Evolutionary conservation across 495 filamentous ascomycete genomes (phyloP).

Genomic region (Xanthoparmelia taractica): DNA sequence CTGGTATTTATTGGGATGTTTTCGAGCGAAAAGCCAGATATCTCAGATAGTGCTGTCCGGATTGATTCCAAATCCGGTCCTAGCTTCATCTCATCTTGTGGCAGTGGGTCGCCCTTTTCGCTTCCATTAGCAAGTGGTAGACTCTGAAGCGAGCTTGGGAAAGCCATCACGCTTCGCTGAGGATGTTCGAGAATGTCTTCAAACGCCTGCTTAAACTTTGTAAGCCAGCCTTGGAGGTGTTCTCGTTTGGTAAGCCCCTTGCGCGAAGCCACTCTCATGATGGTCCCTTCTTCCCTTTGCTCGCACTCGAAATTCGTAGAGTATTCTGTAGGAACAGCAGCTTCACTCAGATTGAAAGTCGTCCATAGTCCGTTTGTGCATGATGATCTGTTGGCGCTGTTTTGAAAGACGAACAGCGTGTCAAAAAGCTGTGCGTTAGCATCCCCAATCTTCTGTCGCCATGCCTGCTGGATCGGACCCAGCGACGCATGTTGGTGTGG

Average conservation of each 20-base stretch:
- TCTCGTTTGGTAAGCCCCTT: background rate
- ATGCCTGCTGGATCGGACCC: slow-evolving; percentile 24
- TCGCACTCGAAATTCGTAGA: slow-evolving; percentile 67
- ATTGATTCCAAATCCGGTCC: slow-evolving; percentile 42
- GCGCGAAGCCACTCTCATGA: slow-evolving; percentile 9
- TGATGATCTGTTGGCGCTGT: slow-evolving; percentile 29
- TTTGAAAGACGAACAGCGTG: slow-evolving; percentile 78
- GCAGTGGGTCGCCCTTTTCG: background rate
- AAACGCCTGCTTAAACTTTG: slow-evolving; percentile 27
- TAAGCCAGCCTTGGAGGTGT: slow-evolving; percentile 17
- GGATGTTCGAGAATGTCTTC: slow-evolving; percentile 32
- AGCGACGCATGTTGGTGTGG: slow-evolving; percentile 29
- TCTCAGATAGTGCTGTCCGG: slow-evolving; percentile 52
- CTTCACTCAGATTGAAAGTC: slow-evolving; percentile 37
- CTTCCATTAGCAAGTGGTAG: slow-evolving; percentile 22
- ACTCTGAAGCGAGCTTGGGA: slow-evolving; percentile 25
- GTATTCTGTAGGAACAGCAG: slow-evolving; percentile 54
- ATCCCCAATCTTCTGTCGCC: slow-evolving; percentile 19
- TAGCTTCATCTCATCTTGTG: background rate
- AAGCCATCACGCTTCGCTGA: slow-evolving; percentile 25
- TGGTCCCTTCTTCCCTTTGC: slow-evolving; percentile 34
- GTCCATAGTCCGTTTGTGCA: slow-evolving; percentile 45
- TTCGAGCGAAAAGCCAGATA: slow-evolving; percentile 52
- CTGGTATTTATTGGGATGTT: slow-evolving; percentile 56
- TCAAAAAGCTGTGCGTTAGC: slow-evolving; percentile 62